These are phyloP conservation scores for Ustilago xerochloae DNA, from an alignment of 1,284 basidiomycete genomes.

Conservation along the genomic window DNA sequence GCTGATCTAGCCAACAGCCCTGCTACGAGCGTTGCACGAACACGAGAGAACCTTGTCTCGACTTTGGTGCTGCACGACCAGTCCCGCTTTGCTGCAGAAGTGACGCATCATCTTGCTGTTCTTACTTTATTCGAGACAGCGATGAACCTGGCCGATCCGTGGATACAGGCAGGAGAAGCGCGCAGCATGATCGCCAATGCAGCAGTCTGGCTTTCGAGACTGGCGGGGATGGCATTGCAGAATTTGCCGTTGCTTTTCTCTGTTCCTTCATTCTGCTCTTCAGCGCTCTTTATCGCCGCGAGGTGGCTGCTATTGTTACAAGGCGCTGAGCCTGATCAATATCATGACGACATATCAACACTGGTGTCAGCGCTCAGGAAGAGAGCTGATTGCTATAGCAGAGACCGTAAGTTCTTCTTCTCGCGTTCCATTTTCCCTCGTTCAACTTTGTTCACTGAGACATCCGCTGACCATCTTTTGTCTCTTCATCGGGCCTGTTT, in stretches of 20 bases:
- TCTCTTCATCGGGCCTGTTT: not conserved
- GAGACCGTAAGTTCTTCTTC: conserved; percentile 18
- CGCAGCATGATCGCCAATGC: conserved; percentile 25
- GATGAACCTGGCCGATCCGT: conserved; percentile 10
- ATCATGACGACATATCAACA: conserved; percentile 19
- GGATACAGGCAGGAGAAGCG: conserved; percentile 1
- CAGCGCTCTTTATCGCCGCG: conserved; percentile 24
- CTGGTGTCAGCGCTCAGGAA: conserved; percentile 8
- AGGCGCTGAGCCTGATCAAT: conserved; percentile 7
- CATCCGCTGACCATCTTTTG: not conserved
- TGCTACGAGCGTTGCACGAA: not conserved
- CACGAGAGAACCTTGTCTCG: conserved; percentile 8
- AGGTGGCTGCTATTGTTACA: conserved; percentile 28
- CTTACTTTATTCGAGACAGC: conserved; percentile 24
- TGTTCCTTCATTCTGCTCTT: conserved; percentile 21
- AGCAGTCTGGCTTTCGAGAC: conserved; percentile 26
- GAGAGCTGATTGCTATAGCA: conserved; percentile 8
- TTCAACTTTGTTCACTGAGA: not conserved
- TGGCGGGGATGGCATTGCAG: conserved; percentile 27
- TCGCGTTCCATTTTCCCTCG: not conserved
- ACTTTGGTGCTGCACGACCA: conserved; percentile 18
- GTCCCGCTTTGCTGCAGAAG: conserved; percentile 27
- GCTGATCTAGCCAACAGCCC: not conserved
- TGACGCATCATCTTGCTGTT: conserved; percentile 29
- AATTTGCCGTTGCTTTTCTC: not conserved